These are phyloP conservation scores for Extremus antarcticus DNA, from an alignment of 495 filamentous ascomycete genomes.

Conservation along the genomic window DNA sequence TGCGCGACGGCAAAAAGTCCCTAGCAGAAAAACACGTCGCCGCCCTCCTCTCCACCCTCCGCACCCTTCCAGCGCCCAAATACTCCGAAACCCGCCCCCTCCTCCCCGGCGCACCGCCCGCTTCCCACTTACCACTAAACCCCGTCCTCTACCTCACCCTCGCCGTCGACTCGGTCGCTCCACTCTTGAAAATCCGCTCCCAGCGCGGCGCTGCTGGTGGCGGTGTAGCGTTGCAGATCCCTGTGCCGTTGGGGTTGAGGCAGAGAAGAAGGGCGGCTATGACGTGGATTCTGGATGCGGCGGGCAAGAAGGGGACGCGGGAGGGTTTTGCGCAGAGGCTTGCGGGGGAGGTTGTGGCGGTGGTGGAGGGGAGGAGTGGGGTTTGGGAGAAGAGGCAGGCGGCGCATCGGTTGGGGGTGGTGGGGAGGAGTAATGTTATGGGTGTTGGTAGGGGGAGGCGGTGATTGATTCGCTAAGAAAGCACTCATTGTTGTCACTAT, in stretches of 20 bases:
- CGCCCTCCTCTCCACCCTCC: constrained; percentile 74
- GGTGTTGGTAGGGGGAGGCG: constrained; percentile 4
- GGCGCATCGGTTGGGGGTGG: constrained; percentile 65
- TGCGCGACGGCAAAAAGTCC: constrained; percentile 78
- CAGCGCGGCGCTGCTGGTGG: constrained; percentile 75
- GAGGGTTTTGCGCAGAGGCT: constrained; percentile 61
- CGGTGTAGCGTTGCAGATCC: constrained; percentile 71
- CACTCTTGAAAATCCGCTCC: constrained; percentile 64
- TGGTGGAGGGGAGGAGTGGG: constrained; percentile 72
- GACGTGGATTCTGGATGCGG: constrained; percentile 76
- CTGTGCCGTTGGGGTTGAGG: constrained; percentile 58
- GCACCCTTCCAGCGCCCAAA: constrained; percentile 67
- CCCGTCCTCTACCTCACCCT: constrained; percentile 43
- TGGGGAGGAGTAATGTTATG: constrained; percentile 59
- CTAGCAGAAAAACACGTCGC: constrained; percentile 81
- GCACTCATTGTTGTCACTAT: no score
- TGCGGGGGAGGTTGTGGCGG: constrained; percentile 75
- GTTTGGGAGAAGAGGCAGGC: constrained; percentile 70
- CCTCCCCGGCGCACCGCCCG: constrained; percentile 59
- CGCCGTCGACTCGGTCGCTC: constrained; percentile 93
- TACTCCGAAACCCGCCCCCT: constrained; percentile 57
- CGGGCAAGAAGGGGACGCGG: constrained; percentile 54
- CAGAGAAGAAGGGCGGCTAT: constrained; percentile 71
- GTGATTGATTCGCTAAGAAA: no score
- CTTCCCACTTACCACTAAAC: constrained; percentile 43